Percentiles rank a stretch among this genome's conserved stretches.
Conservation (phyloP, 2,329 filamentous ascomycete species). For the Tolypocladium sp. region DNA sequence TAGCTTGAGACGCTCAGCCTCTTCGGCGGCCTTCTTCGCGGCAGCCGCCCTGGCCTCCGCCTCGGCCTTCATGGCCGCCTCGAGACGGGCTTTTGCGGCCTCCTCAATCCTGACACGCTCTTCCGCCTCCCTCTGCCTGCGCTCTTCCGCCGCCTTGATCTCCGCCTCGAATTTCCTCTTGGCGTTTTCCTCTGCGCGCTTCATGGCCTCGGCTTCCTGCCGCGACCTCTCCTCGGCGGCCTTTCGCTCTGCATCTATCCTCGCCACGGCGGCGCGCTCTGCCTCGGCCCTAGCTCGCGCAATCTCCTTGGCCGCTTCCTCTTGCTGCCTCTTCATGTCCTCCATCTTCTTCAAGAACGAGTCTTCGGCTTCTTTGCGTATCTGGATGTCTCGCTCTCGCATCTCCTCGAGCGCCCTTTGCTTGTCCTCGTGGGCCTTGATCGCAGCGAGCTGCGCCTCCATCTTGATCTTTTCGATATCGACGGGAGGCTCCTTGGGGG, state of each 20-base stretch:
- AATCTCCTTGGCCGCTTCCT: conserved; percentile 36
- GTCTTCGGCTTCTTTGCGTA: conserved; percentile 36
- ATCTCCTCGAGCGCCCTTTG: conserved; percentile 36
- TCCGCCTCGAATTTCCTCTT: conserved; percentile 29
- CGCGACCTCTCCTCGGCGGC: conserved; percentile 36
- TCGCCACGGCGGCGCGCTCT: conserved; percentile 31
- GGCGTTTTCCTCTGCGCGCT: conserved; percentile 26
- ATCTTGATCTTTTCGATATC: conserved; percentile 54
- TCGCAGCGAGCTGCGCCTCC: conserved; percentile 46
- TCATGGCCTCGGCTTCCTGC: conserved; percentile 23
- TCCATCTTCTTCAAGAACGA: conserved; percentile 31
- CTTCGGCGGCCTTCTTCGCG: conserved; percentile 30
- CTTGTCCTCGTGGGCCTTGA: conserved; percentile 36
- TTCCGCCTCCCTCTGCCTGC: conserved; percentile 28
- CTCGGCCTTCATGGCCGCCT: conserved; percentile 31
- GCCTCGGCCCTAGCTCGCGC: conserved; percentile 37
- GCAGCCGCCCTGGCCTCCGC: conserved; percentile 33
- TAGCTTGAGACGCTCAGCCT: conserved; percentile 28
- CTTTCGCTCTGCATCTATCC: conserved; percentile 34
- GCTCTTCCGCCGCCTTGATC: conserved; percentile 32
- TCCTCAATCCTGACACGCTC: conserved; percentile 35
- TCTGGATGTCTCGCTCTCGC: conserved; percentile 33
- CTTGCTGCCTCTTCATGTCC: conserved; percentile 30
- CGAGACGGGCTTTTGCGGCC: conserved; percentile 30
- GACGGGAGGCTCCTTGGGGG: conserved; percentile 27